Evolutionary conservation across 257 asterid species (phyloP).

Genomic region (Eucommia ulmoides): DNA sequence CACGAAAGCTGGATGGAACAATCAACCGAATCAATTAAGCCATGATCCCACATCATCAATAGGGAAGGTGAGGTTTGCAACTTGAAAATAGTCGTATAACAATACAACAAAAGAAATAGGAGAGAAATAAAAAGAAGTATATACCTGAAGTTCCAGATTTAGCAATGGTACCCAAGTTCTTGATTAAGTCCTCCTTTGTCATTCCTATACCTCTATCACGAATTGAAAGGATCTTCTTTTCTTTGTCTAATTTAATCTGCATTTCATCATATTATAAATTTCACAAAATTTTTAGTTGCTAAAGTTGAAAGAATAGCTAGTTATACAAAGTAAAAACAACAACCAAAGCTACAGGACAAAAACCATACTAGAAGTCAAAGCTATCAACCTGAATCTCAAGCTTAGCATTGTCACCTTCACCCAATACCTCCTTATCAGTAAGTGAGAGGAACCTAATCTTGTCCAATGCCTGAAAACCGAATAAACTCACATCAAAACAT

Average conservation of each 20-base stretch:
- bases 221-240: constrained; percentile 70
- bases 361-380: neutral
- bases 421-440: constrained; percentile 85
- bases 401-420: constrained; percentile 79
- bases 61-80: neutral
- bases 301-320: neutral
- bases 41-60: no score
- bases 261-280: neutral
- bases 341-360: no score
- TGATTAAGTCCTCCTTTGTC: constrained; percentile 93
- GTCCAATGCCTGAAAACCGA: constrained; percentile 63
- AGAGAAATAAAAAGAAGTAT: no score
- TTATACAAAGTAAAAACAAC: no score
- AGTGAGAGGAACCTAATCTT: constrained; percentile 86
- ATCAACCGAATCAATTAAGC: constrained; percentile 6
- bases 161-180: constrained; percentile 96
- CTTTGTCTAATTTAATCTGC: constrained; percentile 91
- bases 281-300: neutral
- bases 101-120: no score
- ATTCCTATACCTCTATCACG: constrained; percentile 96
- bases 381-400: constrained; percentile 84
- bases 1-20: constrained; percentile 59
- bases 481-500: constrained; percentile 1
- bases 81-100: neutral
- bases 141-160: constrained; percentile 98